phyloP scores from a whole-genome alignment of 2,329 filamentous ascomycete species.

The Fusarium piperis region DNA sequence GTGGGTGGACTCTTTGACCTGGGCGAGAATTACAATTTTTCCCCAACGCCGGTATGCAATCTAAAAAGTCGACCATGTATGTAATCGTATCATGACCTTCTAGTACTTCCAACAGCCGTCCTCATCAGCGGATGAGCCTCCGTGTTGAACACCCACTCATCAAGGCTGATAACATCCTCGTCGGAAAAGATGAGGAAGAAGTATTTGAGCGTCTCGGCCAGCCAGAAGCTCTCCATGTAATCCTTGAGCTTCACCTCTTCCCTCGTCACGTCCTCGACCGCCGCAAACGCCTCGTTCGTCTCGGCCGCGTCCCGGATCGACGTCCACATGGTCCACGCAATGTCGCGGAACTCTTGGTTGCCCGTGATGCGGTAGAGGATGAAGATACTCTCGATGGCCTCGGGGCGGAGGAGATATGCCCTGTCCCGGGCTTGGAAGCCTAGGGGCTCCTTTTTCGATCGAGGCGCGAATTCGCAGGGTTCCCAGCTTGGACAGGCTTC shows the following conservation, averaged over 20 bases:
- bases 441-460: conserved; percentile 2
- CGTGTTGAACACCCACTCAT: conserved; percentile 73
- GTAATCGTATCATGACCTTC: not conserved
- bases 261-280: conserved; percentile 71
- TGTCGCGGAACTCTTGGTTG: conserved; percentile 70
- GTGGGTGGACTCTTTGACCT: not conserved
- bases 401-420: conserved; percentile 31
- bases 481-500: conserved; percentile 50
- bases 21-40: not conserved
- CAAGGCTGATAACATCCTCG: conserved; percentile 69
- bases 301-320: conserved; percentile 68
- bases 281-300: conserved; percentile 69
- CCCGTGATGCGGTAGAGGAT: conserved; percentile 80
- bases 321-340: conserved; percentile 79
- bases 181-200: conserved; percentile 79
- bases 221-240: conserved; percentile 77
- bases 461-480: conserved; percentile 35
- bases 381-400: conserved; percentile 84
- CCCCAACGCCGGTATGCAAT: not conserved
- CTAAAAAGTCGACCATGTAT: not conserved
- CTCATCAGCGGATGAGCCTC: conserved; percentile 60
- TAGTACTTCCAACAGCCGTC: not conserved
- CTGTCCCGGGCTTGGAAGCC: conserved; percentile 34
- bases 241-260: conserved; percentile 58
- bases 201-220: conserved; percentile 79